Conservation (phyloP, 345 rosid genomes). For the Firmiana major region DNA sequence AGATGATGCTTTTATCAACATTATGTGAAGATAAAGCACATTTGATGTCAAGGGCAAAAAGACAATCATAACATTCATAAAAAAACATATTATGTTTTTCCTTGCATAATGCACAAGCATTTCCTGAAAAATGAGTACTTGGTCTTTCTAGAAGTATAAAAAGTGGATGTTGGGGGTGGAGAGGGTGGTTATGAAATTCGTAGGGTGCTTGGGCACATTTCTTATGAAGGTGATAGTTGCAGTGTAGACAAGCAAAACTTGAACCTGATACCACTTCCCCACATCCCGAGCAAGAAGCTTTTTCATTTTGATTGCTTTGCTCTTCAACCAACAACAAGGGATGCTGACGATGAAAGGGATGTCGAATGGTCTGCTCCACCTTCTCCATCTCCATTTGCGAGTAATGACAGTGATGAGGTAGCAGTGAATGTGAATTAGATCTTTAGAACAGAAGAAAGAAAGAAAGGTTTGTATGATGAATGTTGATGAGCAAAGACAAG, state of each 20-base stretch:
- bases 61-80: rapidly evolving
- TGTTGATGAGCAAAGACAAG: too few species aligned
- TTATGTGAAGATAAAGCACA: not conserved
- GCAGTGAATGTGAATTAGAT: not conserved
- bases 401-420: not conserved
- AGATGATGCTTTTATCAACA: not conserved
- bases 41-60: not conserved
- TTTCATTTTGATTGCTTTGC: not conserved
- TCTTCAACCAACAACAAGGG: not conserved
- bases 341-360: not conserved
- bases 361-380: not conserved
- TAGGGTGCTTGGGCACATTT: not conserved
- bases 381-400: not conserved
- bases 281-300: not conserved
- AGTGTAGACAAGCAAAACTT: not conserved
- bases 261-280: not conserved
- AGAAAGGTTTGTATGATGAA: too few species aligned
- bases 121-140: too few species aligned
- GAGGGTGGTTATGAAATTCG: not conserved
- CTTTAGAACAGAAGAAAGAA: not conserved
- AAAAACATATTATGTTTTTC: too few species aligned
- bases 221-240: not conserved
- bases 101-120: not conserved
- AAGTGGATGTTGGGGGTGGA: not conserved
- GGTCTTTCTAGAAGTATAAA: not conserved